Evolutionary conservation across 2,329 filamentous ascomycete species (phyloP).

Genomic region (Fusarium nisikadoi): DNA sequence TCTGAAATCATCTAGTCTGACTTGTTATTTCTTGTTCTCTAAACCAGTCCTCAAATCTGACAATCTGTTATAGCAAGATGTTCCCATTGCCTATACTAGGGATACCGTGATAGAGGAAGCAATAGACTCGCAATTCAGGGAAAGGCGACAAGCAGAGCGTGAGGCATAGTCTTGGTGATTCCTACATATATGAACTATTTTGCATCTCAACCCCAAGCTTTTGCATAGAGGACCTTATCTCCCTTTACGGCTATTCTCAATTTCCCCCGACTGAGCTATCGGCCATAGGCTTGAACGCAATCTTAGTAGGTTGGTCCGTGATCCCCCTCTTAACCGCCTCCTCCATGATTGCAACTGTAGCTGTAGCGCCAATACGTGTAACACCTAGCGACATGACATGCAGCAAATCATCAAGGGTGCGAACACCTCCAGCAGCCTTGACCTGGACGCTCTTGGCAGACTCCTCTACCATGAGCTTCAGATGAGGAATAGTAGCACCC

Average conservation of each 20-base stretch:
- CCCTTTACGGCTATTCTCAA: not conserved
- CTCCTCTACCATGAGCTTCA: constrained; percentile 64
- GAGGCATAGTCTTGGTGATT: no score
- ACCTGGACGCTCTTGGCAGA: constrained; percentile 56
- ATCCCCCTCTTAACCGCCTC: constrained; percentile 64
- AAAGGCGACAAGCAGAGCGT: no score
- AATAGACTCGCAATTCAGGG: no score
- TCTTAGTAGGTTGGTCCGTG: constrained; percentile 37
- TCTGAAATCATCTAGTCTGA: not conserved
- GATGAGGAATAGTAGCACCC: constrained; percentile 61
- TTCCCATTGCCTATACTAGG: rapidly evolving
- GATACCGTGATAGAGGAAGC: no score
- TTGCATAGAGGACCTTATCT: rapidly evolving
- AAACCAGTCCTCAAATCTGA: no score
- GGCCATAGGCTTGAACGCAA: constrained; percentile 25
- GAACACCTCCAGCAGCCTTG: constrained; percentile 67
- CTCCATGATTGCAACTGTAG: constrained; percentile 64
- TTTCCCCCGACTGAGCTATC: constrained; percentile 2
- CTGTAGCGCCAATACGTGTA: constrained; percentile 65
- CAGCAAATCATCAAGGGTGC: constrained; percentile 66
- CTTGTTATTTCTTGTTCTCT: no score
- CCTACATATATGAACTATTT: not conserved
- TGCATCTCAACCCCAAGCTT: not conserved
- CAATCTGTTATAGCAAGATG: no score
- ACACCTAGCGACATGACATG: constrained; percentile 65